phyloP scores from a whole-genome alignment of 1,284 basidiomycete species.

The Trametes versicolor region DNA sequence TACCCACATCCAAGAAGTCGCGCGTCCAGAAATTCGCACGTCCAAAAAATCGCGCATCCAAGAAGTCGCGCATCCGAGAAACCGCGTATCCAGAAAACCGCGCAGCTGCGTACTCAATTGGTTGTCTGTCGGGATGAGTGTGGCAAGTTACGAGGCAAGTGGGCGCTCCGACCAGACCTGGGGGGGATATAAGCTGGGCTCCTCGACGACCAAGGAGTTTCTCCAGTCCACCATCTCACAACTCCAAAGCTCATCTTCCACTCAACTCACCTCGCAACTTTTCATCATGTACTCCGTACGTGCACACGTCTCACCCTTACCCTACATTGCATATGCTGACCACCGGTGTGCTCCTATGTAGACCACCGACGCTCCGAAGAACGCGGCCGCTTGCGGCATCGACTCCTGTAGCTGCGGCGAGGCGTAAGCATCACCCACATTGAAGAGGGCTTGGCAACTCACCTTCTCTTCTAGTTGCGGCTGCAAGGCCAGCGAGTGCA shows the following conservation, averaged over 20 bases:
- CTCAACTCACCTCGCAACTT: slow-evolving; percentile 15
- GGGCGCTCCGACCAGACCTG: slow-evolving; percentile 21
- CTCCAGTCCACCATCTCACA: slow-evolving; percentile 24
- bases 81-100: slow-evolving; percentile 24
- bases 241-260: slow-evolving; percentile 19
- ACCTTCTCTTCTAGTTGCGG: slow-evolving; percentile 52
- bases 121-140: slow-evolving; percentile 23
- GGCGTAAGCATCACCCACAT: slow-evolving; percentile 46
- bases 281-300: slow-evolving; percentile 32
- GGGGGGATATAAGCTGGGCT: slow-evolving; percentile 27
- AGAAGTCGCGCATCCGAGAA: slow-evolving; percentile 27
- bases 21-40: too few relatives aligned
- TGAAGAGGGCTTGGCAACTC: background rate
- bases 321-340: background rate
- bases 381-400: slow-evolving; percentile 60
- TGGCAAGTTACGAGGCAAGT: slow-evolving; percentile 25
- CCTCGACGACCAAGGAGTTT: background rate
- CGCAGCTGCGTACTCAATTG: slow-evolving; percentile 25
- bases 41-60: too few relatives aligned
- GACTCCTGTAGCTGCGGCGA: slow-evolving; percentile 61
- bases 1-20: slow-evolving; percentile 27
- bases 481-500: slow-evolving; percentile 69
- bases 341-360: slow-evolving; percentile 32
- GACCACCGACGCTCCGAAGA: slow-evolving; percentile 54
- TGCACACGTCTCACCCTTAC: background rate